Evolutionary conservation across 495 filamentous ascomycete species (phyloP).

Genomic region (Aspergillus wentii): DNA sequence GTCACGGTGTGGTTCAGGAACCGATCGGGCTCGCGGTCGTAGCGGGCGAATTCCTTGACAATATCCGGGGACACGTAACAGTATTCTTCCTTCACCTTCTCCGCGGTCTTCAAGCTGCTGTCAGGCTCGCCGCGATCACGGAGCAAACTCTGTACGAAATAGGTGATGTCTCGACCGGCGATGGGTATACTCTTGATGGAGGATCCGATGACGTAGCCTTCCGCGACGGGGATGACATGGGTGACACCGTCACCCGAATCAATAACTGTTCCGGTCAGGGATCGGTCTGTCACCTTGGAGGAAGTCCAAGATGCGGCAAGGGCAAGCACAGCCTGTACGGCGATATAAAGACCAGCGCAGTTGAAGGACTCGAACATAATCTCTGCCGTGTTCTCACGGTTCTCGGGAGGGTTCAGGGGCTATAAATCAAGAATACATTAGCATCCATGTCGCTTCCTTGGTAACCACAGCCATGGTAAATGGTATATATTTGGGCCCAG

Average conservation of each 20-base stretch:
- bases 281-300: slow-evolving; percentile 92
- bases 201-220: slow-evolving; percentile 97
- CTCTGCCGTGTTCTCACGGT: slow-evolving; percentile 97
- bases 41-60: slow-evolving; percentile 92
- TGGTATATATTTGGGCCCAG: background rate
- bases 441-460: too few species aligned
- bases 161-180: slow-evolving; percentile 94
- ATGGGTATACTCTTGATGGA: slow-evolving; percentile 99
- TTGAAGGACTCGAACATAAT: slow-evolving; percentile 99
- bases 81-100: slow-evolving; percentile 96
- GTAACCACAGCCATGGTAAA: too few species aligned
- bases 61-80: slow-evolving; percentile 98
- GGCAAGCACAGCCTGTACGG: slow-evolving; percentile 94
- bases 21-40: slow-evolving; percentile 84
- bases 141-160: slow-evolving; percentile 93
- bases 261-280: slow-evolving; percentile 96
- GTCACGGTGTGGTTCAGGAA: slow-evolving; percentile 85
- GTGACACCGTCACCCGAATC: slow-evolving; percentile 98
- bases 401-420: slow-evolving; percentile 97
- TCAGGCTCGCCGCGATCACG: slow-evolving; percentile 96
- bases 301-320: slow-evolving; percentile 97
- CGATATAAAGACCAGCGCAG: slow-evolving; percentile 97
- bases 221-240: slow-evolving; percentile 96
- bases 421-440: too few species aligned
- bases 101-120: slow-evolving; percentile 93